Base-by-base conservation (phyloP, 768 basidiomycete genomes). In the Pisolithus tinctorius region DNA sequence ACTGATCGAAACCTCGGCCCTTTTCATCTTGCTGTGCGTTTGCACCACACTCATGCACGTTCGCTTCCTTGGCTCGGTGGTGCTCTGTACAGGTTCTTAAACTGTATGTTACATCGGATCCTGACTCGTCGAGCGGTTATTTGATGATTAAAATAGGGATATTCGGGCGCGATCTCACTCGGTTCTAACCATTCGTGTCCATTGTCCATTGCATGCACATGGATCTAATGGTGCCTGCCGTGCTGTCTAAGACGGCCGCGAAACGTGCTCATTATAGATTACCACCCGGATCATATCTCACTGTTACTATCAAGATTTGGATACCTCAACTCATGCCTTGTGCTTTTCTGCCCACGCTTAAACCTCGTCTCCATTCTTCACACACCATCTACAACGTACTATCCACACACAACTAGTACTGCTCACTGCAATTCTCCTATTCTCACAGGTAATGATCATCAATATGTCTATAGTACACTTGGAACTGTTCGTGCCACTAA, bases 91-190 rank as follows among this genome's bases (percentile, higher is more conserved):
- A 82, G 81, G 84, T 86, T 85, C 71, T 62, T 86, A 58, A 86
- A 83, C 62, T 86, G 84, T 81, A 55, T 57, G 79, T 60, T 5
- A 45, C 29, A 1, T 17, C 16, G 43, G 25, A 14, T 27, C 29
- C 13, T 27, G 26, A 10, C 44, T 42, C 37, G 50, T 45, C 55
- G 16, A 49, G 29, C 53, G 20, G 20, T 20, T 20, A 20, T 30
- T 48, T 30, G 38, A 49, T 26, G 36, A 40, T 14, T 34, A 45
- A 36, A 16, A 41, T 58, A 84, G 82, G 83, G 85, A 83, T 86
- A 44, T 85, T 86, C 64, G 85, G 85, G 6, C 80, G 86, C 26
- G 86, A 88, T 63, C 64, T 88, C 51, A 83, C 80, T 20, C 78
- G 83, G 13, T 86, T 88, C 62, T 87, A 66, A 34, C 5, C 13